phyloP scores from a whole-genome alignment of 2,329 filamentous ascomycete genomes.

The Venturia nashicola region DNA sequence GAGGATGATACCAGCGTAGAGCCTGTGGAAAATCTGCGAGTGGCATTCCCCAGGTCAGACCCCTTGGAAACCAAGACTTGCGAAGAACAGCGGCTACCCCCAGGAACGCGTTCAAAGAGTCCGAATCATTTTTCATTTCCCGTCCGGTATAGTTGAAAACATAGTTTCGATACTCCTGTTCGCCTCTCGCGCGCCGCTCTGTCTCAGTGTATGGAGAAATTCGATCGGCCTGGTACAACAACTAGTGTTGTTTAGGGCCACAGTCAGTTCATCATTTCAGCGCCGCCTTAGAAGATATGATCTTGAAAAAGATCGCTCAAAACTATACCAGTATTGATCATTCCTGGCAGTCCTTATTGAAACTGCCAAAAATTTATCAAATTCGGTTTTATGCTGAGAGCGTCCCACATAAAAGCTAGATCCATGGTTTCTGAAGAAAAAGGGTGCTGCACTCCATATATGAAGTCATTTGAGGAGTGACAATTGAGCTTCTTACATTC shows the following conservation, averaged over 20 bases:
- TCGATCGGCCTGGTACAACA: neutral
- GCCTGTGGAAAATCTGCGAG: conserved; percentile 4
- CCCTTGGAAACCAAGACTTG: conserved; percentile 2
- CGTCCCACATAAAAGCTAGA: too few relatives aligned
- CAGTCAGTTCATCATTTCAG: too few relatives aligned
- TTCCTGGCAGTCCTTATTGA: too few relatives aligned
- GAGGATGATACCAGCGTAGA: conserved; percentile 4
- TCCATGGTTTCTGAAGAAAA: too few relatives aligned
- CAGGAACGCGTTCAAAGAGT: conserved; percentile 6
- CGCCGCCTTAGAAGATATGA: too few relatives aligned
- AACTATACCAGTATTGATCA: too few relatives aligned
- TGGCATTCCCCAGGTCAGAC: neutral
- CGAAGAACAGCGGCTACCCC: neutral
- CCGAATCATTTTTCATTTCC: conserved; percentile 3
- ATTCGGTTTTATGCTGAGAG: too few relatives aligned
- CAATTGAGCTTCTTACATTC: neutral
- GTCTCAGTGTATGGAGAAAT: neutral
- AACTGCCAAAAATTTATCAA: too few relatives aligned
- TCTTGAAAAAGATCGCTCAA: too few relatives aligned
- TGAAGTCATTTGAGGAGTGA: neutral
- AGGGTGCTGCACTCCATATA: too few relatives aligned
- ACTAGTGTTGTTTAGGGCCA: neutral
- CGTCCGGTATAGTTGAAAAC: conserved; percentile 1
- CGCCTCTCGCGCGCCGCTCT: neutral
- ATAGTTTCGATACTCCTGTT: neutral